phyloP scores from a whole-genome alignment of 148 eudicot genomes.

The Suaeda aralocaspica region DNA sequence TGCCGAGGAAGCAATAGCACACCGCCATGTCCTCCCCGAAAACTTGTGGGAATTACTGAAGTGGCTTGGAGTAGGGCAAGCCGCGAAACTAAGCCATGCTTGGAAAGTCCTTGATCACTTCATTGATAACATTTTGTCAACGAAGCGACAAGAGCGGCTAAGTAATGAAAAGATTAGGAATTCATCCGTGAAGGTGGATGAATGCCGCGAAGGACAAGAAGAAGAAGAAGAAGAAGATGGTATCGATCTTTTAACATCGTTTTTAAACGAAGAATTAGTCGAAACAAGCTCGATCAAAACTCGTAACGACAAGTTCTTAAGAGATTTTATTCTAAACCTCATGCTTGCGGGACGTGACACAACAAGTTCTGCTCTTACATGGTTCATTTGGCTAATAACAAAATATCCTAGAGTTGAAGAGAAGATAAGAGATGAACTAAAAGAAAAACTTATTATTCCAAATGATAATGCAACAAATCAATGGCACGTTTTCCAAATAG shows the following conservation, averaged over 20 bases:
- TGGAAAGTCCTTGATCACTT: conserved; percentile 35
- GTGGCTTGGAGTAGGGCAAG: conserved; percentile 26
- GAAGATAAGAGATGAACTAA: conserved; percentile 30
- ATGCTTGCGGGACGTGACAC: conserved; percentile 58
- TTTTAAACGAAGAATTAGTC: conserved; percentile 13
- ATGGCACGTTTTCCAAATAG: conserved; percentile 30
- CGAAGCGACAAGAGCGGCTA: conserved; percentile 18
- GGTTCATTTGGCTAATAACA: conserved; percentile 41
- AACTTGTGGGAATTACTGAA: conserved; percentile 24
- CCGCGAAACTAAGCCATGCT: conserved; percentile 22
- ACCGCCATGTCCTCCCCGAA: conserved; percentile 29
- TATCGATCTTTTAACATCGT: conserved; percentile 29
- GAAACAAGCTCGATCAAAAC: conserved; percentile 16
- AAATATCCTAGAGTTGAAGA: conserved; percentile 34
- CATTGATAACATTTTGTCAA: conserved; percentile 22
- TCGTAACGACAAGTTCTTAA: conserved; percentile 39
- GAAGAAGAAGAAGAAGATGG: conserved; percentile 20
- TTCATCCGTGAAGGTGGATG: background rate
- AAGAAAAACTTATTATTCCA: conserved; percentile 9
- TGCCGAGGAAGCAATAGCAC: conserved; percentile 31
- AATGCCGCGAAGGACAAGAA: background rate
- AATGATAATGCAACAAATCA: conserved; percentile 11
- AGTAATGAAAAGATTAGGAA: background rate
- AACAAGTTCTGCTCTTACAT: conserved; percentile 42
- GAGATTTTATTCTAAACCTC: conserved; percentile 46